phyloP scores from a whole-genome alignment of 2,329 filamentous ascomycete species.

The Tympanopsis confertula region DNA sequence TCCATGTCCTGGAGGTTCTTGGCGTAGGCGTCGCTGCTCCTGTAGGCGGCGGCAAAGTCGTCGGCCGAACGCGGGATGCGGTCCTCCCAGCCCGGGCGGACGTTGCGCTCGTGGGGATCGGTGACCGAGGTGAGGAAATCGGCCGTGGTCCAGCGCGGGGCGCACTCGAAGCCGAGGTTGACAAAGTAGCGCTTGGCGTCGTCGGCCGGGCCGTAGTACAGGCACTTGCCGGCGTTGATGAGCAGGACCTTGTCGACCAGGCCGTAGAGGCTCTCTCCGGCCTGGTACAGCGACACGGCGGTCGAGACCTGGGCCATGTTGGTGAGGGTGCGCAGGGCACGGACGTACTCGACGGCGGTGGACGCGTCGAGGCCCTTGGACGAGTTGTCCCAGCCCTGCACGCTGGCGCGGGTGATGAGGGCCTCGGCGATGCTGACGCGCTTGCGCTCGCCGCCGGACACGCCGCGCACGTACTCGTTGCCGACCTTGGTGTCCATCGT shows the following conservation, averaged over 20 bases:
- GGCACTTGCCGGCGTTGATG: conserved; percentile 56
- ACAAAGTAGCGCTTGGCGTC: conserved; percentile 59
- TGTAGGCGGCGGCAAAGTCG: conserved; percentile 34
- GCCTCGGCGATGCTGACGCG: conserved; percentile 6
- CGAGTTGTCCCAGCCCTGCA: conserved; percentile 60
- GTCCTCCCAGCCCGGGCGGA: conserved; percentile 43
- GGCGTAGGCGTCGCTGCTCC: conserved; percentile 34
- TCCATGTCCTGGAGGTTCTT: conserved; percentile 33
- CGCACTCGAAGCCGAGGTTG: conserved; percentile 61
- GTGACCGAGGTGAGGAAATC: conserved; percentile 73
- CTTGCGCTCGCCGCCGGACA: conserved; percentile 7
- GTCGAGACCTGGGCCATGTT: conserved; percentile 44
- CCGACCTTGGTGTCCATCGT: conserved; percentile 28
- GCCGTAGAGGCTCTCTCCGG: conserved; percentile 33
- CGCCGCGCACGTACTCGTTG: conserved; percentile 33
- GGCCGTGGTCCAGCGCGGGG: conserved; percentile 57
- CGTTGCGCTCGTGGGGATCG: conserved; percentile 41
- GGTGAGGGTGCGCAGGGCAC: conserved; percentile 41
- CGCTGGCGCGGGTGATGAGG: conserved; percentile 20
- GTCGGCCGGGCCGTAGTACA: conserved; percentile 57
- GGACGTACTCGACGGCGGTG: conserved; percentile 49
- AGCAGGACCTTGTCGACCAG: conserved; percentile 60
- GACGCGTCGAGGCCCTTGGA: conserved; percentile 46
- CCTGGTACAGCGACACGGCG: conserved; percentile 49
- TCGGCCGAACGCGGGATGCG: conserved; percentile 33